Evolutionary conservation across 495 filamentous ascomycete species (phyloP), one percentile per base, ranked within the genome.

Genomic region (Lasiosphaeria miniovina): DNA sequence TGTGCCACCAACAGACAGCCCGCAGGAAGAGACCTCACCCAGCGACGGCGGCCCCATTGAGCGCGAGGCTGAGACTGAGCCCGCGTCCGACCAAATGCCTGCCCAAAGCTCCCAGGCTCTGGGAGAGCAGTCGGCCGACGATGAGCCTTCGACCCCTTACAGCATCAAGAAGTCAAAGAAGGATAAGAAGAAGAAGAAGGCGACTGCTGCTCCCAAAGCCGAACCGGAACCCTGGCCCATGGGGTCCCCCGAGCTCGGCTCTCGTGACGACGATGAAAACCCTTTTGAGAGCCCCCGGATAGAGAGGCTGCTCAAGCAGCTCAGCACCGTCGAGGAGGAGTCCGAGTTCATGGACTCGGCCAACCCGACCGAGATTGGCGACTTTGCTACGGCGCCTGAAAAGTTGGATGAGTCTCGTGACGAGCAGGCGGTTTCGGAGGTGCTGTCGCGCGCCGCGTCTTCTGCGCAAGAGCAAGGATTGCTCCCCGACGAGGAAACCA

Each of bases 121-220:
- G 15, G 36, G 34, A 35, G 50, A 15, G 50, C 50, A 46, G 43
- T 46, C 50, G 5, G 10, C 50, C 6, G 60, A 62, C 34, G 58
- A 63, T 35, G 59, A 54, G 17, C 15, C 53, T 43, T 55, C 60
- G 31, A 60, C 66, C 1, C 65, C 58, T 9, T 67, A 70, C 56
- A 70, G 65, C 54, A 66, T 70, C 38, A 68, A 62, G 40, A 38
- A 53, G 3, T 36, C 41, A 17, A 59, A 60, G 54, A 57, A 61
- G 24, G 60, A 61, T 59, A 65, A 65, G 57, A 63, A 64, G 51
- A 70, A 67, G 52, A 67, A 70, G 61, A 72, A 67, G 61, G 45
- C 52, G 40, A 53, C 31, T 8, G 50, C 24, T 24, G 24, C 24
- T 17, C 46, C 36, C 17, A 49, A 49, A 11, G 40, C 60, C 8